A percentile compares a stretch with the other conserved stretches of the same genome.
These are phyloP conservation scores for Paxillus involutus DNA, from an alignment of 768 basidiomycete genomes.

Conservation along the genomic window DNA sequence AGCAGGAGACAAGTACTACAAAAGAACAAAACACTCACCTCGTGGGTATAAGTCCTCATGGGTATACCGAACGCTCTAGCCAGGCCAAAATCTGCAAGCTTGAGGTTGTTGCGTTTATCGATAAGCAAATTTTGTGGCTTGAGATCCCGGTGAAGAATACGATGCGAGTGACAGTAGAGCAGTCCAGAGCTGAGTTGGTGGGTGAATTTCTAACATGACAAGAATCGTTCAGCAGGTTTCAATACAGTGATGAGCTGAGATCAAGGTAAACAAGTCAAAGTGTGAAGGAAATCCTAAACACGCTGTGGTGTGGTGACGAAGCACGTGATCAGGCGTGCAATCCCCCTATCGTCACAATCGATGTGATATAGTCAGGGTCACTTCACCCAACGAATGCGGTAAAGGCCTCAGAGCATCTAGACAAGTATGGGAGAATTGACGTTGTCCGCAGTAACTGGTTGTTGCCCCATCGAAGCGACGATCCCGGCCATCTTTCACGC, in stretches of 20 bases:
- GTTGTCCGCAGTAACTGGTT: slow-evolving; percentile 10
- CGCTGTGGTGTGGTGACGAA: slow-evolving; percentile 4
- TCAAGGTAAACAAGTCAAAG: not conserved
- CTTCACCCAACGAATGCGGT: not conserved
- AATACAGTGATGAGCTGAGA: not conserved
- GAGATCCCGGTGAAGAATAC: slow-evolving; percentile 95
- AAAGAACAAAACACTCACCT: slow-evolving; percentile 52
- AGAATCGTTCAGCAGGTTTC: slow-evolving; percentile 8
- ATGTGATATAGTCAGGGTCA: slow-evolving; percentile 19
- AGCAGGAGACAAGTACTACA: not conserved
- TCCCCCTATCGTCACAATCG: slow-evolving; percentile 17
- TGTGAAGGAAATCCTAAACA: not conserved
- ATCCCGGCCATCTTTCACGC: slow-evolving; percentile 12
- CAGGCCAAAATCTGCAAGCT: slow-evolving; percentile 95
- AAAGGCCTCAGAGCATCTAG: not conserved
- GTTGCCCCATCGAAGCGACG: not conserved
- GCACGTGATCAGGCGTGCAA: slow-evolving; percentile 34
- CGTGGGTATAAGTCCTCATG: slow-evolving; percentile 98
- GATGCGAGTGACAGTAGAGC: slow-evolving; percentile 91
- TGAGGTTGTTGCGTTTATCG: slow-evolving; percentile 85
- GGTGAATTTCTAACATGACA: slow-evolving; percentile 82
- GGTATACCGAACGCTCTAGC: slow-evolving; percentile 98
- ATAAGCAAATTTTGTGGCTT: slow-evolving; percentile 97
- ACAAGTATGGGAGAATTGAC: slow-evolving; percentile 1
- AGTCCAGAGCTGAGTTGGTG: slow-evolving; percentile 90